Conservation (phyloP, 2,329 filamentous ascomycete species). For the Didymosphaeria variabile region DNA sequence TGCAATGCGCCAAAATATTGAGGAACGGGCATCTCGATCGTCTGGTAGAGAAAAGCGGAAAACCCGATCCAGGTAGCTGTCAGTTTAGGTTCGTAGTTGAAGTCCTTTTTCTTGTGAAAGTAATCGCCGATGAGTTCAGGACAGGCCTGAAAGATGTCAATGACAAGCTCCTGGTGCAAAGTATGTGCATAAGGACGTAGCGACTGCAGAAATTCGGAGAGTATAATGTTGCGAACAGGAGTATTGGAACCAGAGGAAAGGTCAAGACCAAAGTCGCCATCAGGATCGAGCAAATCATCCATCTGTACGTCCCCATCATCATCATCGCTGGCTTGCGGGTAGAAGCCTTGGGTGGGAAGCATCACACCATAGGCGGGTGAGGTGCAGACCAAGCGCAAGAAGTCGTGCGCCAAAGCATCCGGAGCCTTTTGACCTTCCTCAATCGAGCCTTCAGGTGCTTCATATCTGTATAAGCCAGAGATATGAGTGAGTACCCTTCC, state of each 20-base stretch:
- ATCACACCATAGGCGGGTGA: constrained; percentile 76
- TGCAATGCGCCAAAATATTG: constrained; percentile 73
- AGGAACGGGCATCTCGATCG: constrained; percentile 78
- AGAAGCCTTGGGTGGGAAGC: constrained; percentile 81
- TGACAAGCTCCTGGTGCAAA: constrained; percentile 81
- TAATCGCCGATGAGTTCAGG: constrained; percentile 91
- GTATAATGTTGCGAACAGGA: constrained; percentile 78
- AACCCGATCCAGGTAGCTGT: constrained; percentile 96
- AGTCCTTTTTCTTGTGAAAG: constrained; percentile 77
- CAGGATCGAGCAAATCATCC: constrained; percentile 55
- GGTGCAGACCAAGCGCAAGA: constrained; percentile 80
- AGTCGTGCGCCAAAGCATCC: constrained; percentile 74
- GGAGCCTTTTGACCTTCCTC: constrained; percentile 63
- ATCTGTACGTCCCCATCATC: constrained; percentile 56
- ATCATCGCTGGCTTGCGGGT: constrained; percentile 74
- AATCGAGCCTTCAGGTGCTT: constrained; percentile 58
- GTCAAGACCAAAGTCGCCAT: constrained; percentile 72
- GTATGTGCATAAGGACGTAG: constrained; percentile 84
- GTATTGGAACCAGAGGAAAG: constrained; percentile 74
- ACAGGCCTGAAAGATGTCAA: constrained; percentile 79
- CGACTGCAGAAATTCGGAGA: constrained; percentile 80
- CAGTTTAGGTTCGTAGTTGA: constrained; percentile 89
- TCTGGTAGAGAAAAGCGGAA: constrained; percentile 85
- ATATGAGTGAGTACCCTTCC: constrained; percentile 77
- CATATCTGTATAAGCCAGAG: constrained; percentile 46